phyloP scores from a whole-genome alignment of 306 rosid genomes.

The Quercus variabilis region DNA sequence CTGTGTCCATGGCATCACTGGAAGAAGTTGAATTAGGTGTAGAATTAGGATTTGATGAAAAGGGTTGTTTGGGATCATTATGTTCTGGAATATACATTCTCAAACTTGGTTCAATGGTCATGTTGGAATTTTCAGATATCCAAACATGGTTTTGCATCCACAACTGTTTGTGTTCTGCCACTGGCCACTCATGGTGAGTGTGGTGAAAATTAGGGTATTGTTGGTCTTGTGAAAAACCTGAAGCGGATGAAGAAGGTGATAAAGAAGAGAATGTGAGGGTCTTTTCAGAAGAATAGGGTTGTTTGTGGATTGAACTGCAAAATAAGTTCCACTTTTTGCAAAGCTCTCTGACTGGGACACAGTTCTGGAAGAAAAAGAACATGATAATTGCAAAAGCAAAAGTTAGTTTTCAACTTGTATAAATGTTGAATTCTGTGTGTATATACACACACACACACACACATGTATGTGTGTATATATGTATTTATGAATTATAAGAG shows the following conservation, averaged over 20 bases:
- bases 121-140: conserved; percentile 30
- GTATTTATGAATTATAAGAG: neutral
- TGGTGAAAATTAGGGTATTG: conserved; percentile 32
- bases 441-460: neutral
- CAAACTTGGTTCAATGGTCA: conserved; percentile 41
- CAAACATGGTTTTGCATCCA: conserved; percentile 38
- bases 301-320: conserved; percentile 61
- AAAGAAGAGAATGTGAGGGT: conserved; percentile 52
- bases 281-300: conserved; percentile 48
- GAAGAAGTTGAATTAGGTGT: conserved; percentile 68
- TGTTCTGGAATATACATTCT: conserved; percentile 47
- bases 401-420: conserved; percentile 31
- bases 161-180: conserved; percentile 11
- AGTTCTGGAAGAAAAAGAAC: conserved; percentile 38
- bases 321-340: conserved; percentile 75
- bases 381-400: conserved; percentile 28
- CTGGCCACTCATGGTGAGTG: conserved; percentile 24
- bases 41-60: conserved; percentile 45
- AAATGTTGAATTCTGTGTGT: neutral
- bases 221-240: conserved; percentile 63
- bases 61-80: conserved; percentile 27
- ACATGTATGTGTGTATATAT: neutral
- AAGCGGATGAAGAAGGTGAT: conserved; percentile 69
- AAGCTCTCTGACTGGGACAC: conserved; percentile 60
- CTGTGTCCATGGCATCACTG: conserved; percentile 65